Conservation (phyloP, 345 rosid species). For the Corymbia maculata region DNA sequence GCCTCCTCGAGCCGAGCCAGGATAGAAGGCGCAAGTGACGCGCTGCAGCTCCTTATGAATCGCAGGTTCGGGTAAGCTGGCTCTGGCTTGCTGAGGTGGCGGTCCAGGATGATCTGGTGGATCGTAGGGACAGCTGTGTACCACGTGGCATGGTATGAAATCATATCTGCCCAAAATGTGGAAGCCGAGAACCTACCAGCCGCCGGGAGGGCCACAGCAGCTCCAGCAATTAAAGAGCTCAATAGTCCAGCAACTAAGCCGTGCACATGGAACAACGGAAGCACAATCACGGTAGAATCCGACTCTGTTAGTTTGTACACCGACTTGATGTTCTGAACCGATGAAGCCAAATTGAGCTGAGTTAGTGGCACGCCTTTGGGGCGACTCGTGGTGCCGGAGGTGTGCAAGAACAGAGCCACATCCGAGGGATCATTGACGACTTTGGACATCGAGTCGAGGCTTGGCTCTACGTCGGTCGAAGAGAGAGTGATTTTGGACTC, state of each 20-base stretch:
- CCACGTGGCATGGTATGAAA: slow-evolving; percentile 68
- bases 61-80: slow-evolving; percentile 55
- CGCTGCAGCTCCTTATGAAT: slow-evolving; percentile 85
- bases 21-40: slow-evolving; percentile 72
- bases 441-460: slow-evolving; percentile 1
- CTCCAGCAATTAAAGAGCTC: slow-evolving; percentile 69
- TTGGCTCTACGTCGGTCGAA: slow-evolving; percentile 1
- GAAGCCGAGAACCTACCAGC: slow-evolving; percentile 84
- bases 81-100: slow-evolving; percentile 53
- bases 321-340: slow-evolving; percentile 49
- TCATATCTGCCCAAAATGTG: slow-evolving; percentile 76
- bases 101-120: slow-evolving; percentile 83
- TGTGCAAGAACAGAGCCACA: slow-evolving; percentile 56
- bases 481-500: slow-evolving; percentile 18
- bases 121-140: slow-evolving; percentile 88
- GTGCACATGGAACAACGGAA: slow-evolving; percentile 84
- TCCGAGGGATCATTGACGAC: slow-evolving; percentile 49
- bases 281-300: slow-evolving; percentile 75
- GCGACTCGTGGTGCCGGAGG: slow-evolving; percentile 76
- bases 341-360: slow-evolving; percentile 51
- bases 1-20: slow-evolving; percentile 68
- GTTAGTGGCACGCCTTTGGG: slow-evolving; percentile 81
- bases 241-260: slow-evolving; percentile 69
- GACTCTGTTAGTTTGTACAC: slow-evolving; percentile 63
- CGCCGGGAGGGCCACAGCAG: slow-evolving; percentile 70